Evolutionary conservation across 306 rosid species (phyloP).

Genomic region (Fagus crenata): DNA sequence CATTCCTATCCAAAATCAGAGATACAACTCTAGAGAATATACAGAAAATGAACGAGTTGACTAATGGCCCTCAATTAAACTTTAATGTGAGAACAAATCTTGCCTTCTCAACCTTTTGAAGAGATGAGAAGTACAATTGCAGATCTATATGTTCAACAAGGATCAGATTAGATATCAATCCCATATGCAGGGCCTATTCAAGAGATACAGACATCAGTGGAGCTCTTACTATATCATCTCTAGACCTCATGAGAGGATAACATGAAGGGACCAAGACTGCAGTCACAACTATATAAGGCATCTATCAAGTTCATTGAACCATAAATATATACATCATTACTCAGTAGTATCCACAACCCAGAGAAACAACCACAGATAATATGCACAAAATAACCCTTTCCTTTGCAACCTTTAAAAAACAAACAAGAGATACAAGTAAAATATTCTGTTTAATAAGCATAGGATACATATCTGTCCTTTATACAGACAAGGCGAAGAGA

Average conservation of each 20-base stretch:
- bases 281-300: background rate
- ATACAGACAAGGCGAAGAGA: background rate
- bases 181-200: too few relatives aligned
- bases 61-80: background rate
- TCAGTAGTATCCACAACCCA: background rate
- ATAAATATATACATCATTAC: background rate
- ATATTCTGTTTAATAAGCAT: background rate
- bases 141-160: too few relatives aligned
- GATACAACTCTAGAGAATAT: background rate
- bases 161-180: too few relatives aligned
- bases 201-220: background rate
- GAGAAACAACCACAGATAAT: conserved; percentile 12
- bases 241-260: background rate
- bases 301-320: background rate
- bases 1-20: background rate
- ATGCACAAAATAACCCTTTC: conserved; percentile 13
- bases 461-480: too few relatives aligned
- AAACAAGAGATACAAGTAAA: background rate
- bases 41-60: background rate
- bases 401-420: background rate
- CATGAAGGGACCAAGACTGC: background rate
- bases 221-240: background rate
- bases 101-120: background rate
- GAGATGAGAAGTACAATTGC: too few relatives aligned
- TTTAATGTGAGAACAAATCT: background rate